A percentile compares a stretch with the other conserved stretches of the same genome.
These are phyloP conservation scores for Clonostachys solani DNA, from an alignment of 2,329 filamentous ascomycete genomes.

Conservation along the genomic window DNA sequence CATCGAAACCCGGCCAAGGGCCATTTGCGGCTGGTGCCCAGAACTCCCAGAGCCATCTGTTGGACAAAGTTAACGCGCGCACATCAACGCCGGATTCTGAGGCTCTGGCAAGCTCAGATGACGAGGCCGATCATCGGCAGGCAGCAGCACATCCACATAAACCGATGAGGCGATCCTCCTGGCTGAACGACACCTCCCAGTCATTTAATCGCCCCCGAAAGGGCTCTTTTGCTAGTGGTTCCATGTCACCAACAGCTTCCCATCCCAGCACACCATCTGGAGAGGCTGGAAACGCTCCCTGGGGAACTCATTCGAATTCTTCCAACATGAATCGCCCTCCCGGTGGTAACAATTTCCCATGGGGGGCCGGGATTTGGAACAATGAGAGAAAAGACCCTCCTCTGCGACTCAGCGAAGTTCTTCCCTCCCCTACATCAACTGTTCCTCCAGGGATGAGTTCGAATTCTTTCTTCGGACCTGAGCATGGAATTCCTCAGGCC, in stretches of 20 bases:
- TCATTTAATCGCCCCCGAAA: constrained; percentile 62
- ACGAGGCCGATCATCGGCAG: constrained; percentile 71
- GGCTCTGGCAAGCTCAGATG: constrained; percentile 88
- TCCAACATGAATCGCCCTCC: constrained; percentile 44
- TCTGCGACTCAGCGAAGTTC: constrained; percentile 67
- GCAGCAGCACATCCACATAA: constrained; percentile 48
- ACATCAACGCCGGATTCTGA: constrained; percentile 93
- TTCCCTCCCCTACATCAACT: constrained; percentile 69
- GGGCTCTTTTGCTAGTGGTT: constrained; percentile 69
- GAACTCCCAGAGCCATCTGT: constrained; percentile 59
- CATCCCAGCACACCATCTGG: constrained; percentile 76
- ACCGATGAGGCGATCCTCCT: constrained; percentile 70
- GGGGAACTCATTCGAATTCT: constrained; percentile 49
- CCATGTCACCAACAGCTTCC: constrained; percentile 75
- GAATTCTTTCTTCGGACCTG: constrained; percentile 44
- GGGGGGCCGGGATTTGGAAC: constrained; percentile 83
- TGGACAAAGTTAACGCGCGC: constrained; percentile 74
- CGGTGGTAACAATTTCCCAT: constrained; percentile 53
- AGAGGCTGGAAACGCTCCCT: constrained; percentile 50
- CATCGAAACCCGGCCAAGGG: constrained; percentile 46
- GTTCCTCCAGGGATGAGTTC: constrained; percentile 37
- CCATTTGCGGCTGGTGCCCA: constrained; percentile 40
- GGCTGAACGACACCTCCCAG: constrained; percentile 73
- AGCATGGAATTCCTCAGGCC: constrained; percentile 39
- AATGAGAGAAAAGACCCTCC: constrained; percentile 73